These are phyloP conservation scores for Xylariales sp. DNA, from an alignment of 2,329 filamentous ascomycete genomes.

Conservation along the genomic window DNA sequence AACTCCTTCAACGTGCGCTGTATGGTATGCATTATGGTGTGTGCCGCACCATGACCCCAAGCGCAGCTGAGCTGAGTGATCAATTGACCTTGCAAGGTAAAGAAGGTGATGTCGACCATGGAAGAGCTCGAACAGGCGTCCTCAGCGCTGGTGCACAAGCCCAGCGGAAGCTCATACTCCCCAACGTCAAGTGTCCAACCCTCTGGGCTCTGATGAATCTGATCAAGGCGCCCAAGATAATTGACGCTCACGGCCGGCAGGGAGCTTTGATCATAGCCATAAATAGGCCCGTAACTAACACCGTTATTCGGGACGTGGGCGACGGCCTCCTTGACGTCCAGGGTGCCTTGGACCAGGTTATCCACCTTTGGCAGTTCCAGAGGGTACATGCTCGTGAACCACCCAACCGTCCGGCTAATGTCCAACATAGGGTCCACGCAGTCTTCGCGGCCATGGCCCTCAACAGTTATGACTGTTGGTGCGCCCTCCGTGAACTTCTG, in stretches of 20 bases:
- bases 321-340: neutral
- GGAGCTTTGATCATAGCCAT: neutral
- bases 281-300: neutral
- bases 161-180: neutral
- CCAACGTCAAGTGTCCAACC: neutral
- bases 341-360: neutral
- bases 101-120: neutral
- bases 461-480: neutral
- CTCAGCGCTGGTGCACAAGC: neutral
- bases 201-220: neutral
- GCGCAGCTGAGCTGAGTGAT: neutral
- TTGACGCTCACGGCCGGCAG: neutral
- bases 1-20: neutral
- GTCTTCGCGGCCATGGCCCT: neutral
- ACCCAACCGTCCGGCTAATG: neutral
- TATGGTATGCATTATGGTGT: neutral
- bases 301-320: neutral
- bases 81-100: neutral
- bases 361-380: neutral
- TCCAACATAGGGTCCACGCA: neutral
- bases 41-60: no score
- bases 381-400: slow-evolving; percentile 1
- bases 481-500: neutral
- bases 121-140: no score
- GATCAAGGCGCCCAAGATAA: neutral